phyloP scores from a whole-genome alignment of 495 filamentous ascomycete genomes.

The Cryomyces antarcticus region DNA sequence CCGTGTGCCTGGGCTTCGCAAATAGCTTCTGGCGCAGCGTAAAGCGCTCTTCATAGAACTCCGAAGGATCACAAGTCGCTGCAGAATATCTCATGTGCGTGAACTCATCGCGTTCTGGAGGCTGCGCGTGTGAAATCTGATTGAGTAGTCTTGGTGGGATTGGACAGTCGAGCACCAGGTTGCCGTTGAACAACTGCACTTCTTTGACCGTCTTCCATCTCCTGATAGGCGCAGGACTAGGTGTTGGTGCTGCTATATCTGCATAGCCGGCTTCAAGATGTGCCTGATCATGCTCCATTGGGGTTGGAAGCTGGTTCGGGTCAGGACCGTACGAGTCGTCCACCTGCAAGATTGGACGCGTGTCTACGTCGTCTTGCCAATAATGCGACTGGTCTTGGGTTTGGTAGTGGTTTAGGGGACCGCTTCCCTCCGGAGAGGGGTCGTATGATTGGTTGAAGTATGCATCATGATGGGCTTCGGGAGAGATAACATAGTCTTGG shows the following conservation, averaged over 20 bases:
- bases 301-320: conserved; percentile 12
- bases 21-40: conserved; percentile 89
- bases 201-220: conserved; percentile 98
- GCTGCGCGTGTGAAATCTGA: conserved; percentile 59
- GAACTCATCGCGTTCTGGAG: conserved; percentile 82
- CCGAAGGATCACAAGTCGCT: conserved; percentile 80
- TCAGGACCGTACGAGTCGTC: conserved; percentile 38
- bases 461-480: conserved; percentile 65
- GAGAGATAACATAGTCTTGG: conserved; percentile 54
- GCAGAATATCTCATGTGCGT: conserved; percentile 98
- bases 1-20: conserved; percentile 79
- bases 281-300: conserved; percentile 19
- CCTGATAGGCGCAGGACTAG: conserved; percentile 48
- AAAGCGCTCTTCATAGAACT: conserved; percentile 77
- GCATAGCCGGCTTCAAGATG: conserved; percentile 11
- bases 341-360: conserved; percentile 37
- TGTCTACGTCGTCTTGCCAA: conserved; percentile 35
- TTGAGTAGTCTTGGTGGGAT: conserved; percentile 76
- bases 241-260: conserved; percentile 18
- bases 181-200: conserved; percentile 88
- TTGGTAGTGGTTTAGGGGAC: conserved; percentile 24
- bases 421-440: conserved; percentile 40
- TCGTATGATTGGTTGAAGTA: conserved; percentile 73
- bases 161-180: conserved; percentile 92
- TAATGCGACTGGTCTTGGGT: conserved; percentile 24